These are phyloP conservation scores for Orbilia quercus DNA, from an alignment of 2,329 filamentous ascomycete species.

Conservation along the genomic window DNA sequence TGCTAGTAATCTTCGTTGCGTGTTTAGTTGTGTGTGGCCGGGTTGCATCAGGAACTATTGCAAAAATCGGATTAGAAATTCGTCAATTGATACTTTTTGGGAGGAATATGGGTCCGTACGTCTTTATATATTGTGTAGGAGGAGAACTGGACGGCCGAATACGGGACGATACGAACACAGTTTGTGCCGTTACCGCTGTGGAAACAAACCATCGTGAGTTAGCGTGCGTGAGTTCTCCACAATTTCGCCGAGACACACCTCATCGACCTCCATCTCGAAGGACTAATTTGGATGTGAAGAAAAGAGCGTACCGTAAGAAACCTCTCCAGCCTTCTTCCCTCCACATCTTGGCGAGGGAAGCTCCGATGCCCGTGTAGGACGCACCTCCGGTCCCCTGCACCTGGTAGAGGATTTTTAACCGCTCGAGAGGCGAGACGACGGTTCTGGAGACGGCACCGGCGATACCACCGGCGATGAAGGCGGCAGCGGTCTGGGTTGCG, in stretches of 20 bases:
- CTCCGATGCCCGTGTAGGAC: conserved; percentile 92
- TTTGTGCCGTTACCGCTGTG: conserved; percentile 87
- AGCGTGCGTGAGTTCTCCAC: conserved; percentile 18
- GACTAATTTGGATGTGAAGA: background rate
- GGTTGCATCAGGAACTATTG: conserved; percentile 37
- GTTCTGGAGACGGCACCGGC: conserved; percentile 97
- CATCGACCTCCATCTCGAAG: conserved; percentile 8
- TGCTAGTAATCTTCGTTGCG: conserved; percentile 82
- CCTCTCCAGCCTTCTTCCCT: conserved; percentile 95
- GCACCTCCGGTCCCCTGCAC: conserved; percentile 89
- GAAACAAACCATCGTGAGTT: conserved; percentile 27
- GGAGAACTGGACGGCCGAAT: conserved; percentile 97
- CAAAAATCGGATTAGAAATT: conserved; percentile 26
- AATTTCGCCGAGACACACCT: background rate
- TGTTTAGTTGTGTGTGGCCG: conserved; percentile 56
- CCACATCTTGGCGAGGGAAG: conserved; percentile 95
- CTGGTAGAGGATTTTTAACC: conserved; percentile 97
- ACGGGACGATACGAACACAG: conserved; percentile 97
- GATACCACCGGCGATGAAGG: conserved; percentile 92
- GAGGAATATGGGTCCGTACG: conserved; percentile 68
- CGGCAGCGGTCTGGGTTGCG: conserved; percentile 85
- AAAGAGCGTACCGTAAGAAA: conserved; percentile 76
- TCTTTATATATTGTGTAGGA: conserved; percentile 98
- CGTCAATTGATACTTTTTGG: background rate
- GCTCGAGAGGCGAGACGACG: conserved; percentile 93